Evolutionary conservation across 2,329 filamentous ascomycete species (phyloP).

Genomic region (Conoideocrella luteorostrata): DNA sequence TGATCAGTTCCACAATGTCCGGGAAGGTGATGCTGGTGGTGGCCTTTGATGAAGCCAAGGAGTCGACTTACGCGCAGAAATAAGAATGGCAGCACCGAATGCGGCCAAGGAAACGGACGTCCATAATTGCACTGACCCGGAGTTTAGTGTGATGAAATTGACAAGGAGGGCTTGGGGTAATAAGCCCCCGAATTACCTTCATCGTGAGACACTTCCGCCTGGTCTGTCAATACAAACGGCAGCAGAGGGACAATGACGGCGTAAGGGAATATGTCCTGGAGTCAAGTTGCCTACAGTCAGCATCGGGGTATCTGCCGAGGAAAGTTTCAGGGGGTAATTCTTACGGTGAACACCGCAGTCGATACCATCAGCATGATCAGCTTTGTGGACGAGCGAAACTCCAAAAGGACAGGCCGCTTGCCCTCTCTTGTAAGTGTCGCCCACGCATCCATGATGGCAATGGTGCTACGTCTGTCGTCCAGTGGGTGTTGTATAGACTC

Average conservation of each 20-base stretch:
- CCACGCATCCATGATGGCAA: slow-evolving; percentile 13
- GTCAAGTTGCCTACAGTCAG: not conserved
- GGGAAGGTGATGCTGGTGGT: not conserved
- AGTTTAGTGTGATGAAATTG: too few species aligned
- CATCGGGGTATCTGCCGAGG: not conserved
- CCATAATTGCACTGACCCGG: slow-evolving; percentile 24
- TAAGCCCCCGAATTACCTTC: slow-evolving; percentile 14
- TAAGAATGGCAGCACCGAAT: slow-evolving; percentile 24
- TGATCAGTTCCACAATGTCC: slow-evolving; percentile 3
- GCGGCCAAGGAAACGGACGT: slow-evolving; percentile 29
- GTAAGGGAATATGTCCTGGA: slow-evolving; percentile 28
- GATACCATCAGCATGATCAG: slow-evolving; percentile 26
- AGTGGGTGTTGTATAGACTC: slow-evolving; percentile 6
- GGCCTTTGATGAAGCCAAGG: not conserved
- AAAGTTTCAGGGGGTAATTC: not conserved
- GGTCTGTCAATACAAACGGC: slow-evolving; percentile 23
- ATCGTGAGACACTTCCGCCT: slow-evolving; percentile 18
- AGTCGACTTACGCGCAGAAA: slow-evolving; percentile 22
- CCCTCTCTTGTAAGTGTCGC: slow-evolving; percentile 7
- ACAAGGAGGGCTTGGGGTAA: not conserved
- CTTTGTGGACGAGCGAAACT: slow-evolving; percentile 24
- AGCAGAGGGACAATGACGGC: slow-evolving; percentile 28
- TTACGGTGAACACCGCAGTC: slow-evolving; percentile 29
- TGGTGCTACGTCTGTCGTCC: slow-evolving; percentile 4
- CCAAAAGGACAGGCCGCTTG: slow-evolving; percentile 22